Evolutionary conservation across 495 filamentous ascomycete species (phyloP), one percentile per base, ranked within the genome.

Genomic region (Podospora didyma): DNA sequence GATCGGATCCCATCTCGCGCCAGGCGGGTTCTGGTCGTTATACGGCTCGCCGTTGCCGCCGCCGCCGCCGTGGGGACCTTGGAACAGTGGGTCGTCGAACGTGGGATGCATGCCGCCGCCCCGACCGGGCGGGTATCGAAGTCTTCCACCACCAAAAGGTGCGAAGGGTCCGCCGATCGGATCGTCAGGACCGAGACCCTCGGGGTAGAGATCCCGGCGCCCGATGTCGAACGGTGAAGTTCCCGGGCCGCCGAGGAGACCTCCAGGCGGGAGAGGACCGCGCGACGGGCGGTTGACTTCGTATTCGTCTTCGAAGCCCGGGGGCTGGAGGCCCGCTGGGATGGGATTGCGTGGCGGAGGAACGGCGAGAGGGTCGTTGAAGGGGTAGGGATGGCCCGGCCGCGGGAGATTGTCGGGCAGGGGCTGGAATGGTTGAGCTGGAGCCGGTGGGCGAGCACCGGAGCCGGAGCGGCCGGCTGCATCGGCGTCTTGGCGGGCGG

Each of bases 31-130:
- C 60, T 79, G 78, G 14, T 78, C 76, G 59, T 83, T 74, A 60
- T 77, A 83, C 6, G 64, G 71, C 14, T 24, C 50, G 34, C 54
- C 55, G 14, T 42, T 56, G 0, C 63, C 73, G 37, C 65, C 77
- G 23, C 73, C 73, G 28, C 69, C 71, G 10, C 78, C 78, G 17
- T 74, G 77, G 11, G 67, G 66, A 0, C 89, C 90, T 35, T 80
- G 82, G 69, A 97, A 97, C 62, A 97, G 69, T 24, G 90, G 91
- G 69, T 97, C 94, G 64, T 97, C 90, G 63, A 96, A 92, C 0
- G 90, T 95, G 0, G 94, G 94, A 72, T 97, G 89, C 94, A 97
- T 97, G 2, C 94, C 94, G 42, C 86, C 83, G 4, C 80, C 81
- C 1, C 83, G 35, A 23, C 53, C 26, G 4, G 26, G 26, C 26